Evolutionary conservation across 768 basidiomycete species (phyloP).

Genomic region (Postia placenta): DNA sequence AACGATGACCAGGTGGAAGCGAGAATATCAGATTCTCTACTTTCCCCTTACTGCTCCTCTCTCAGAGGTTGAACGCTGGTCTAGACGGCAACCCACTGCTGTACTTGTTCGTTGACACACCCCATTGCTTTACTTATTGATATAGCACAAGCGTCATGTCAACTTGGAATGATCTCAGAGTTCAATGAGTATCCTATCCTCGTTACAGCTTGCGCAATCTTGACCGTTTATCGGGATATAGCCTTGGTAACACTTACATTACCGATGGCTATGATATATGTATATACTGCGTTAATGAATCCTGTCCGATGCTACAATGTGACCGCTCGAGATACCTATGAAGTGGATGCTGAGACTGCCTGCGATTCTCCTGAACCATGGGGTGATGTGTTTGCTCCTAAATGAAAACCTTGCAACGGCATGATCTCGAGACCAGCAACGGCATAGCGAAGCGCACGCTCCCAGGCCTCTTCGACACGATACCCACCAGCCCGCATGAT

Average conservation of each 20-base stretch:
- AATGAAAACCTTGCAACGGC: constrained; percentile 26
- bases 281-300: too few relatives aligned
- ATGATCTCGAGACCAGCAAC: constrained; percentile 67
- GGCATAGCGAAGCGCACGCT: constrained; percentile 66
- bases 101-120: constrained; percentile 22
- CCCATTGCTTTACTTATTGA: not conserved
- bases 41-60: constrained; percentile 70
- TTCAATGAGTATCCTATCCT: too few relatives aligned
- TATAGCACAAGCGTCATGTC: too few relatives aligned
- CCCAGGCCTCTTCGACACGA: constrained; percentile 78
- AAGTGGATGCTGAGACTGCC: constrained; percentile 40
- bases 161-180: too few relatives aligned
- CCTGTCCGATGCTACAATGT: too few relatives aligned
- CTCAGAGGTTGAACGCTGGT: constrained; percentile 41
- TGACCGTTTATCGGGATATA: too few relatives aligned
- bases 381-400: not conserved
- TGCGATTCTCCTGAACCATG: constrained; percentile 18
- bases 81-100: constrained; percentile 50
- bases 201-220: too few relatives aligned
- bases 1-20: constrained; percentile 1
- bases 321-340: too few relatives aligned
- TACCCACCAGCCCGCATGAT: constrained; percentile 85
- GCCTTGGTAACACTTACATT: too few relatives aligned
- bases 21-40: constrained; percentile 75
- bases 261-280: too few relatives aligned